Conservation (phyloP, 2,329 filamentous ascomycete species). For the Pseudogymnoascus sp. region DNA sequence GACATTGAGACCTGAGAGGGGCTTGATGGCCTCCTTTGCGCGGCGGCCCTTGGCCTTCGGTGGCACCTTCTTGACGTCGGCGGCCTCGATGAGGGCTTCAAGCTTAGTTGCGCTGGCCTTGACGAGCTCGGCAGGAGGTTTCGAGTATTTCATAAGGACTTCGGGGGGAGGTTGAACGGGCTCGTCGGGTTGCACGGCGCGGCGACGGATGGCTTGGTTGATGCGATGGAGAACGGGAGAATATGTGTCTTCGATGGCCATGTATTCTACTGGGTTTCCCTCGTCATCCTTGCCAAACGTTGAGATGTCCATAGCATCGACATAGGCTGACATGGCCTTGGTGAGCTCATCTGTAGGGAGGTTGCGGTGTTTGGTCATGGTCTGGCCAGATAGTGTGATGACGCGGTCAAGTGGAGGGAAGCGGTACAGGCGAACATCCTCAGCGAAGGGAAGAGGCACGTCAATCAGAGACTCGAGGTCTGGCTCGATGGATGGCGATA, state of each 20-base stretch:
- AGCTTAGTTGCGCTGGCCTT: conserved; percentile 51
- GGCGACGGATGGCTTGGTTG: conserved; percentile 75
- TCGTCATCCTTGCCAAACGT: conserved; percentile 66
- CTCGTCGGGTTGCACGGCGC: conserved; percentile 67
- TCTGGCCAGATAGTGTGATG: conserved; percentile 77
- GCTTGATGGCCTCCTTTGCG: conserved; percentile 62
- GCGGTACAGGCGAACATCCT: conserved; percentile 83
- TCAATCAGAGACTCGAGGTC: conserved; percentile 84
- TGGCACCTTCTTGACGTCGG: conserved; percentile 83
- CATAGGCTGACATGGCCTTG: conserved; percentile 81
- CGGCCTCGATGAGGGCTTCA: conserved; percentile 57
- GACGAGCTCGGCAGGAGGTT: conserved; percentile 63
- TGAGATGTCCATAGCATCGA: conserved; percentile 87
- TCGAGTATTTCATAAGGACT: conserved; percentile 65
- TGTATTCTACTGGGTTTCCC: conserved; percentile 61
- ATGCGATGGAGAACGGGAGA: conserved; percentile 84
- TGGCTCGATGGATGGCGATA: conserved; percentile 72
- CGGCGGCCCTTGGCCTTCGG: conserved; percentile 71
- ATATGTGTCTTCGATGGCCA: conserved; percentile 73
- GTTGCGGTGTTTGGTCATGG: conserved; percentile 74
- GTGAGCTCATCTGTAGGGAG: conserved; percentile 70
- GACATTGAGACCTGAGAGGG: conserved; percentile 83
- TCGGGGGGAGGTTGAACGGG: conserved; percentile 56
- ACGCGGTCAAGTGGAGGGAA: conserved; percentile 88
- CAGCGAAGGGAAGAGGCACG: conserved; percentile 83